These are phyloP conservation scores for Colletotrichum sp. DNA, from an alignment of 2,329 filamentous ascomycete genomes.

Conservation along the genomic window DNA sequence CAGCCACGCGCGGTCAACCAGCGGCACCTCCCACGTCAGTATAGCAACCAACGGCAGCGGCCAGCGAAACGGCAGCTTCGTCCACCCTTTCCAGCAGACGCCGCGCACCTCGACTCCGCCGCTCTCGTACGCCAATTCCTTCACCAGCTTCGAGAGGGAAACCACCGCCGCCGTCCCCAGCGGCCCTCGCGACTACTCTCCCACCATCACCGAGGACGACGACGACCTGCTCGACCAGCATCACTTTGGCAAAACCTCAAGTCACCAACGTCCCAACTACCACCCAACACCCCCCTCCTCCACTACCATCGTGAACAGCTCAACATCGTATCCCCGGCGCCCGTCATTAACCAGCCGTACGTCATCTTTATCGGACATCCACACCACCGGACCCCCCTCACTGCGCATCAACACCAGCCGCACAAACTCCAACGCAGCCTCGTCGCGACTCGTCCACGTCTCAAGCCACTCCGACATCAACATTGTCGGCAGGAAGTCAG, in stretches of 20 bases:
- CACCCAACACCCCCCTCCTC: conserved; percentile 25
- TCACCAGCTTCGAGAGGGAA: conserved; percentile 50
- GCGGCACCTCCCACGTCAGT: conserved; percentile 62
- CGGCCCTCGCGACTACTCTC: conserved; percentile 55
- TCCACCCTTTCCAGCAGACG: conserved; percentile 70
- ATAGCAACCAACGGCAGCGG: conserved; percentile 59
- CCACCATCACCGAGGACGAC: conserved; percentile 60
- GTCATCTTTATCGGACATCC: conserved; percentile 42
- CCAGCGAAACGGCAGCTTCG: conserved; percentile 53
- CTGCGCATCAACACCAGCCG: conserved; percentile 45
- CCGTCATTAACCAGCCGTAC: conserved; percentile 44
- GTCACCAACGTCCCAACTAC: conserved; percentile 5
- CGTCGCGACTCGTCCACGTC: conserved; percentile 45
- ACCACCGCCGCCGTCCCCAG: conserved; percentile 24
- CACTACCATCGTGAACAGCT: conserved; percentile 30
- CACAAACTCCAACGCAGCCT: conserved; percentile 24
- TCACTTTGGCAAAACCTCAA: not conserved
- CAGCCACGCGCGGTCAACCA: conserved; percentile 63
- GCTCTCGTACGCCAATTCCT: conserved; percentile 61
- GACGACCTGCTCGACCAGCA: conserved; percentile 35
- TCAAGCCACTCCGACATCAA: conserved; percentile 56
- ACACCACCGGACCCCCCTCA: conserved; percentile 28
- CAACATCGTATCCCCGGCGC: conserved; percentile 28
- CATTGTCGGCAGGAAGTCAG: conserved; percentile 27
- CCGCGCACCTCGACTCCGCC: conserved; percentile 66